Percentiles rank a stretch among this genome's conserved stretches.
phyloP scores from a whole-genome alignment of 495 filamentous ascomycete genomes.

The Astrothelium subdiscretum region DNA sequence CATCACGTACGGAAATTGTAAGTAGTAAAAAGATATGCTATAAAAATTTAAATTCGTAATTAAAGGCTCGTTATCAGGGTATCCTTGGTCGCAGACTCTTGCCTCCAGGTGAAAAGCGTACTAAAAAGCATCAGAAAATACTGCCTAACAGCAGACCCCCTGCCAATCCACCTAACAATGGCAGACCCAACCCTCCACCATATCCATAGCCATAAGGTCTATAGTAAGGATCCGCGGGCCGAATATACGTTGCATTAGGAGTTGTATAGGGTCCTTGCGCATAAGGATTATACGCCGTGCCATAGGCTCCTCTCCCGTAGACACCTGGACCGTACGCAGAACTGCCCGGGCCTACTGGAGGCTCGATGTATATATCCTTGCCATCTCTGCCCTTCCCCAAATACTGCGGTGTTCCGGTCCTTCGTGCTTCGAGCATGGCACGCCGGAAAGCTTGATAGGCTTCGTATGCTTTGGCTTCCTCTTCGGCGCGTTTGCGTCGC shows the following conservation, averaged over 20 bases:
- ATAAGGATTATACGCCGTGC: constrained; percentile 32
- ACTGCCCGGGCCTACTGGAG: constrained; percentile 16
- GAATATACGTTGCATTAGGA: constrained; percentile 34
- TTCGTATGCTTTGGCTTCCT: constrained; percentile 30
- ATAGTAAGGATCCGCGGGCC: constrained; percentile 32
- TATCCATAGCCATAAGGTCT: constrained; percentile 35
- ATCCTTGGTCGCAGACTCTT: not conserved
- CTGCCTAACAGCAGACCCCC: constrained; percentile 33
- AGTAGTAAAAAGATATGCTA: not conserved
- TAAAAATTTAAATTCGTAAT: not conserved
- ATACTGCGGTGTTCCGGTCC: constrained; percentile 37
- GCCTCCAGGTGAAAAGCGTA: constrained; percentile 1
- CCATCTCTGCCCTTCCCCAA: constrained; percentile 35
- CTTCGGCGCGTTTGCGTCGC: constrained; percentile 29
- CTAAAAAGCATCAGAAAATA: constrained; percentile 13
- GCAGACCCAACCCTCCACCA: constrained; percentile 30
- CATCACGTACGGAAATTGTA: not conserved
- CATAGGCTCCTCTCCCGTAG: constrained; percentile 11
- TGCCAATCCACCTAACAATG: constrained; percentile 27
- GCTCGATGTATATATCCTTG: constrained; percentile 37
- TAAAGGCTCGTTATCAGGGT: not conserved
- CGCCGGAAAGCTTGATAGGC: constrained; percentile 27
- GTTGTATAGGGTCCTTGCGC: constrained; percentile 26
- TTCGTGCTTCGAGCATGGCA: constrained; percentile 30
- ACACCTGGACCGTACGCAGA: constrained; percentile 18